Base-by-base conservation (phyloP, 2,329 filamentous ascomycete genomes). In the Penicillium sp. region DNA sequence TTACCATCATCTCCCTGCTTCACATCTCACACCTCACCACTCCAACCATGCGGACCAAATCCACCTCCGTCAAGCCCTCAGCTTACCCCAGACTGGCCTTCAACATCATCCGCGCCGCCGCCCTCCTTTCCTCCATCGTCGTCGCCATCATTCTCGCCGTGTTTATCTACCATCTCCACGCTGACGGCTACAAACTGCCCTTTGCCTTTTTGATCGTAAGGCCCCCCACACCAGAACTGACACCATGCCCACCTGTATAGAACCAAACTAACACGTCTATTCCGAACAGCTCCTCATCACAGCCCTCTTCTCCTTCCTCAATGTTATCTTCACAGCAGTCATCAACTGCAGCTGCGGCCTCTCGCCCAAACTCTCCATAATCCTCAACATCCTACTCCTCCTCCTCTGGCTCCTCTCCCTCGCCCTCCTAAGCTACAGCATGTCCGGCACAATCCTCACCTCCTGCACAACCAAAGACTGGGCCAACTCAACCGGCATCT, bases 181-280 rank as follows among this genome's bases (percentile, higher is more conserved):
- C 75, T 40, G 80, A 81, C 56, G 69, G 78, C 45, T 83, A 79
- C 69, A 76, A 74, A 42, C 71, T 83, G 3, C 84, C 84, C 0
- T 86, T 82, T 79, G 83, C 83, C 2, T 86, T 86, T 64, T 75
- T 86, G 16, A 70, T 85, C 56, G 83, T 86, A 76, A 58, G 77
- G 62, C 33, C 39, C 26, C 31, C 36, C 42, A 48, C 28, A 37
- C 14, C n/a, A 42, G 7, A 21, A 31, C 37, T n/a, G n/a, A n/a
- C n/a, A n/a, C n/a, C n/a, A n/a, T n/a, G n/a, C n/a, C n/a, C n/a
- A n/a, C n/a, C n/a, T n/a, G n/a, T n/a, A n/a, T n/a, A n/a, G n/a
- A n/a, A 39, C 11, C 29, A 48, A 34, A 45, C 43, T 42, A 55
- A 56, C 24, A 54, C 40, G 23, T 23, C 37, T 19, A 39, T n/a